phyloP scores from a whole-genome alignment of 768 basidiomycete genomes.

The Psilocybe cyanescens region DNA sequence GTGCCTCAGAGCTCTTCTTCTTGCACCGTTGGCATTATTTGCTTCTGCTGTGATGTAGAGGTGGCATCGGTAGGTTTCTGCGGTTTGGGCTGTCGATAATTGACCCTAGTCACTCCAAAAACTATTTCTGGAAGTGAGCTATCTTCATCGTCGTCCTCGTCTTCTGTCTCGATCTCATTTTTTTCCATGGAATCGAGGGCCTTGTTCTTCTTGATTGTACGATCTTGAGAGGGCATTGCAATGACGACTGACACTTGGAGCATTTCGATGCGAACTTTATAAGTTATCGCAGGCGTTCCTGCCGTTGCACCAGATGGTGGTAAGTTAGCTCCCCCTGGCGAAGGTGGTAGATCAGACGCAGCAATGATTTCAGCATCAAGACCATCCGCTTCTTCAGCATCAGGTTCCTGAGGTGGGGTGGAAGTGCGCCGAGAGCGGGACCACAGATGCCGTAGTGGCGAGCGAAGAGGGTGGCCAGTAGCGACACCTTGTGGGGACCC shows the following conservation, averaged over 20 bases:
- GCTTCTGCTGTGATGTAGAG: not conserved
- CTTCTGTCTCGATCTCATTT: slow-evolving; percentile 19
- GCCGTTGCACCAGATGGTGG: not conserved
- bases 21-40: not conserved
- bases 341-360: not conserved
- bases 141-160: slow-evolving; percentile 22
- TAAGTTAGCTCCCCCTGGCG: not conserved
- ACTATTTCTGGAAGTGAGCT: slow-evolving; percentile 48
- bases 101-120: slow-evolving; percentile 41
- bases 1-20: slow-evolving; percentile 4
- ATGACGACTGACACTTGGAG: slow-evolving; percentile 61
- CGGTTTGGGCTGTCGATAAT: slow-evolving; percentile 11
- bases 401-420: not conserved
- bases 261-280: slow-evolving; percentile 35
- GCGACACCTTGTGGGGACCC: not conserved
- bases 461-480: not conserved
- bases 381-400: not conserved
- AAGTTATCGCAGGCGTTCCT: slow-evolving; percentile 2
- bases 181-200: slow-evolving; percentile 20
- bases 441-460: too few relatives aligned
- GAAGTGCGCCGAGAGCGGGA: not conserved
- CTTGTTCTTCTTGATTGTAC: slow-evolving; percentile 22
- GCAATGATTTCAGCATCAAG: not conserved
- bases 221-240: slow-evolving; percentile 52
- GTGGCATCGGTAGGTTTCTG: not conserved